Evolutionary conservation across 768 basidiomycete genomes (phyloP), one percentile per base, ranked within the genome.

Genomic region (Mycena filopes): DNA sequence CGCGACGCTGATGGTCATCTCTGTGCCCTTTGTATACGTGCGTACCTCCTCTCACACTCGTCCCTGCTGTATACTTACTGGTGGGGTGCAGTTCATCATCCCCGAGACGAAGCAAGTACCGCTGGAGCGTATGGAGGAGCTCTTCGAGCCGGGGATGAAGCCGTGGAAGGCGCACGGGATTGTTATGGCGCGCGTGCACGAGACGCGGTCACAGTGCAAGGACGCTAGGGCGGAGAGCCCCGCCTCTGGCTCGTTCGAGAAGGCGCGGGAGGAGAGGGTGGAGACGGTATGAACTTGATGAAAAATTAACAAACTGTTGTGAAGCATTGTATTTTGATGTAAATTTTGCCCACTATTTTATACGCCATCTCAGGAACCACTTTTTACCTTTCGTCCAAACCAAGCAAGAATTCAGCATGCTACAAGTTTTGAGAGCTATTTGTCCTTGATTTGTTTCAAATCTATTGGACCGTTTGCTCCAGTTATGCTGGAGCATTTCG

Each of bases 91-190:
- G 74, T 69, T 80, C 57, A 63, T 81, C 33, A 70, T 83, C 13
- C 82, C 82, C 2, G 81, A 83, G 68, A 81, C 81, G 21, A 80
- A 78, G 49, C 75, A 77, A 49, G 57, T 82, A 20, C 82, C 81
- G 2, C 75, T 82, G 20, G 82, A 83, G 70, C 76, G 77, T 48
- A 83, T 82, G 80, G 79, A 81, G 51, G 75, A 76, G 36, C 75
- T 83, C 21, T 82, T 81, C 56, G 78, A 67, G n/a, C 71, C 75
- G 6, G 77, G 74, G 1, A 66, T 80, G 38, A 71, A 67, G 59
- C 73, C 79, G 28, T 77, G 79, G 79, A 65, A 66, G 48, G 79
- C 80, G 9, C 77, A 81, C 64, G 69, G 57, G 5, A 71, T 75
- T 28, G 76, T 77, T 11, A 76, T 76, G 75, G 71, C 63, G 15